A percentile compares a stretch with the other conserved stretches of the same genome.
These are phyloP conservation scores for Dactylis glomerata DNA, from an alignment of 176 grass and related monocot species.

Conservation along the genomic window DNA sequence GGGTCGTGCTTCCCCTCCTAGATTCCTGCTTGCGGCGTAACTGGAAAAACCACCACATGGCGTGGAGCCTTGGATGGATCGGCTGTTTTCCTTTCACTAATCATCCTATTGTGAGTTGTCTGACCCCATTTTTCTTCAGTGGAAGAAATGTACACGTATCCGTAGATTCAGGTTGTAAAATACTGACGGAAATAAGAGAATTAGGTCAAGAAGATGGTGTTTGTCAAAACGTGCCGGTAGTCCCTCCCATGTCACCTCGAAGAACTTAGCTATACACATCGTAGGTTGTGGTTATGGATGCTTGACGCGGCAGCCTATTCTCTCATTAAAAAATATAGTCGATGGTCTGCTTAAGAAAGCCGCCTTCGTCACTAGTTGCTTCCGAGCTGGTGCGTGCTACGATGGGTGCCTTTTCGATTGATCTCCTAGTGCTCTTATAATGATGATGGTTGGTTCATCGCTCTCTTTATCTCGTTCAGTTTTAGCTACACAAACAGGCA, in stretches of 20 bases:
- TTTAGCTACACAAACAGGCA: background rate
- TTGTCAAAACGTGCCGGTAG: too few relatives aligned
- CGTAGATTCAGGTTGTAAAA: background rate
- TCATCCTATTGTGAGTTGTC: too few relatives aligned
- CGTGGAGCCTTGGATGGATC: background rate
- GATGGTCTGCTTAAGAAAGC: background rate
- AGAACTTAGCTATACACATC: background rate
- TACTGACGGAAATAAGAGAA: too few relatives aligned
- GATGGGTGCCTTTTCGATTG: background rate
- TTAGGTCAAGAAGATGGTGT: background rate
- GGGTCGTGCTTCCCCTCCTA: constrained; percentile 16
- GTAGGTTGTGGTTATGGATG: background rate
- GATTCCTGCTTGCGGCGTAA: background rate
- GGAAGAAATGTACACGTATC: background rate
- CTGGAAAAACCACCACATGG: background rate
- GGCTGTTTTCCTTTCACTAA: background rate
- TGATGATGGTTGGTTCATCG: background rate
- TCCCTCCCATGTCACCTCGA: background rate
- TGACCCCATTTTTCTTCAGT: too few relatives aligned
- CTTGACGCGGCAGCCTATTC: background rate
- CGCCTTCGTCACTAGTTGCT: background rate
- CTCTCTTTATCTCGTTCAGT: background rate
- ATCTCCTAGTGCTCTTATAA: background rate
- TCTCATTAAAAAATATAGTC: background rate
- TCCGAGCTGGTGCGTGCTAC: background rate